phyloP scores from a whole-genome alignment of 176 grass and related monocot species.

The Juncus effusus region DNA sequence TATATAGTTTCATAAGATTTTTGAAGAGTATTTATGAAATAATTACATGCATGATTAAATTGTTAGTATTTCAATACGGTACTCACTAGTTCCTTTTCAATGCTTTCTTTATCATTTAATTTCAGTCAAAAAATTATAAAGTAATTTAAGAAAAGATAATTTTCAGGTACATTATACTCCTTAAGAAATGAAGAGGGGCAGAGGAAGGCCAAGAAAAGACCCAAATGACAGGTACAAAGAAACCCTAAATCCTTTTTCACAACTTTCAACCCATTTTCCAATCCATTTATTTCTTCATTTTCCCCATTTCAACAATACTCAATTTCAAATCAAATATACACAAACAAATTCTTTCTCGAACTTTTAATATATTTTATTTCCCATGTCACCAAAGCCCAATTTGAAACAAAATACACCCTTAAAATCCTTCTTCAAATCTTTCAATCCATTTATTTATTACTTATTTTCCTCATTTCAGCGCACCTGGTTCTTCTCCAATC shows the following conservation, averaged over 20 bases:
- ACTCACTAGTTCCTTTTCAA: constrained; percentile 5
- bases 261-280: too few relatives aligned
- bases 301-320: not conserved
- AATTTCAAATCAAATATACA: constrained; percentile 3
- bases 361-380: not conserved
- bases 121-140: constrained; percentile 14
- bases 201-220: constrained; percentile 17
- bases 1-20: too few relatives aligned
- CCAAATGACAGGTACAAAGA: not conserved
- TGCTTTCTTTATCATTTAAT: not conserved
- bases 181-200: constrained; percentile 12
- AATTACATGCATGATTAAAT: too few relatives aligned
- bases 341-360: not conserved
- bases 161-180: not conserved
- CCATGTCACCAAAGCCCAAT: too few relatives aligned
- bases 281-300: not conserved
- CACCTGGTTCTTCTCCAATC: not conserved
- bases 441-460: too few relatives aligned
- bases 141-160: too few relatives aligned
- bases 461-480: constrained; percentile 9
- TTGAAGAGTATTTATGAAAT: too few relatives aligned
- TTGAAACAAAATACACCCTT: too few relatives aligned
- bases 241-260: not conserved
- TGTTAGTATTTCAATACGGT: constrained; percentile 3
- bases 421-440: too few relatives aligned